These are phyloP conservation scores for Fusarium acutatum DNA, from an alignment of 2,329 filamentous ascomycete species.

Conservation along the genomic window DNA sequence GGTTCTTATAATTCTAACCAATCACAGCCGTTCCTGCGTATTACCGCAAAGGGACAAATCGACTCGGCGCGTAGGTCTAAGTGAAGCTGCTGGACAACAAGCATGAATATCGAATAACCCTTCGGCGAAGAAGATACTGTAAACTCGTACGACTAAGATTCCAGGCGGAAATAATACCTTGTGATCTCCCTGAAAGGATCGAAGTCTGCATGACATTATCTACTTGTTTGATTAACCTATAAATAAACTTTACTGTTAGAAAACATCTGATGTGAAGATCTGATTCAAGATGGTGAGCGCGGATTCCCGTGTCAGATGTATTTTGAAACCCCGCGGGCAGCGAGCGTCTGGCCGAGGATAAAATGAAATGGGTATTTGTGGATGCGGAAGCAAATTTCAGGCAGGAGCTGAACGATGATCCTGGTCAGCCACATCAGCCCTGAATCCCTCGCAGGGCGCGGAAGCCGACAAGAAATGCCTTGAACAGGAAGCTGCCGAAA, in stretches of 20 bases:
- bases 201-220: fast-evolving
- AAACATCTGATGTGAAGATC: neutral
- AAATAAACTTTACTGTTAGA: fast-evolving
- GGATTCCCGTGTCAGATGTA: no score
- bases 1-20: fast-evolving
- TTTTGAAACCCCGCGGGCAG: neutral
- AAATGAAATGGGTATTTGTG: neutral
- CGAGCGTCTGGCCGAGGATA: no score
- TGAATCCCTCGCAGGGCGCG: neutral
- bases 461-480: neutral
- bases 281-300: fast-evolving
- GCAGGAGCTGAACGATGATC: neutral
- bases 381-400: neutral
- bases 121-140: fast-evolving
- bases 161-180: fast-evolving
- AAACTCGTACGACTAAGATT: fast-evolving
- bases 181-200: fast-evolving
- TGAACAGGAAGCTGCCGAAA: neutral
- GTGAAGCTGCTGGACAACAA: neutral
- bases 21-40: neutral
- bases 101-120: fast-evolving
- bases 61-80: neutral
- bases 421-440: neutral
- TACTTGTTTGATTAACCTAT: fast-evolving
- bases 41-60: neutral